phyloP scores from a whole-genome alignment of 495 filamentous ascomycete species.

The Clavariopsis aquatica region DNA sequence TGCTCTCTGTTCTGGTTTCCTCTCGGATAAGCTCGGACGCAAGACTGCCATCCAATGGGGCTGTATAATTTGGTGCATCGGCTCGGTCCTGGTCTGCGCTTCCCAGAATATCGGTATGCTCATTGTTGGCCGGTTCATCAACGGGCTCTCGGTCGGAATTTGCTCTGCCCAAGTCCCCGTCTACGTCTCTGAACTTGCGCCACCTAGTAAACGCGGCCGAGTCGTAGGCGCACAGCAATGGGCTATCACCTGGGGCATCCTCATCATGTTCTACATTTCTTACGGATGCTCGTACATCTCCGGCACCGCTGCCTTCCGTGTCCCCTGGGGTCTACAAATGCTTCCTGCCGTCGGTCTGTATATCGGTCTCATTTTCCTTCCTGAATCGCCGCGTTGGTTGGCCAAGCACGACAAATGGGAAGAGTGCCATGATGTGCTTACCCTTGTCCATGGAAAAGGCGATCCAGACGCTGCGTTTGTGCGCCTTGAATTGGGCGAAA shows the following conservation, averaged over 20 bases:
- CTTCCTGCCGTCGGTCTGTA: slow-evolving; percentile 68
- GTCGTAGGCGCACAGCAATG: slow-evolving; percentile 75
- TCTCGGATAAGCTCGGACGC: slow-evolving; percentile 68
- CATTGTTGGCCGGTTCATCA: slow-evolving; percentile 72
- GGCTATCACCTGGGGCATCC: slow-evolving; percentile 73
- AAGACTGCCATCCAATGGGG: slow-evolving; percentile 67
- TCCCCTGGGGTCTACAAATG: slow-evolving; percentile 78
- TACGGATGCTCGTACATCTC: slow-evolving; percentile 72
- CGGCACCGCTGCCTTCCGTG: slow-evolving; percentile 62
- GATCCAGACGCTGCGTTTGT: slow-evolving; percentile 64
- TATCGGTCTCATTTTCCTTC: slow-evolving; percentile 63
- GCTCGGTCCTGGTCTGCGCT: slow-evolving; percentile 69
- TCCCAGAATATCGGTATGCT: slow-evolving; percentile 74
- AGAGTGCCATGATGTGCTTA: slow-evolving; percentile 63
- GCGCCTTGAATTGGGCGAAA: slow-evolving; percentile 65
- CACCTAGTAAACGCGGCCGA: slow-evolving; percentile 67
- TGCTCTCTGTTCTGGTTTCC: slow-evolving; percentile 64
- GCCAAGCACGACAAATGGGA: slow-evolving; percentile 75
- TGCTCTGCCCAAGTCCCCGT: slow-evolving; percentile 79
- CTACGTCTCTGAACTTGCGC: slow-evolving; percentile 73
- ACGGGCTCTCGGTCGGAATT: slow-evolving; percentile 74
- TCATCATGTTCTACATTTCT: slow-evolving; percentile 81
- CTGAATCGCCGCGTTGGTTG: slow-evolving; percentile 78
- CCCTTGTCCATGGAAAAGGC: slow-evolving; percentile 67
- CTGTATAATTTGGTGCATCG: slow-evolving; percentile 67